Conservation (phyloP, 257 asterid species). For the Solanum corneliomulleri region DNA sequence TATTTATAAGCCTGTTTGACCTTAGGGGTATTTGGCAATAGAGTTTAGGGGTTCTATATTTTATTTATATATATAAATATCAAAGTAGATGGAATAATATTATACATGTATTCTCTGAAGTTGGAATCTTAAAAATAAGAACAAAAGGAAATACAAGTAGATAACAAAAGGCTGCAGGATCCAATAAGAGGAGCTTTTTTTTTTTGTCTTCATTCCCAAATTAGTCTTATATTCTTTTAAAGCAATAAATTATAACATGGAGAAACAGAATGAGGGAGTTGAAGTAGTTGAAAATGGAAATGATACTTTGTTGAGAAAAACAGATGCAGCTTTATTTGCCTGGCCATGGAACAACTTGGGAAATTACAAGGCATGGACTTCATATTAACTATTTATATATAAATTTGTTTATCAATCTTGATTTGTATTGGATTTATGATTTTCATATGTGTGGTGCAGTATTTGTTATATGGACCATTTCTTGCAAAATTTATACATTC, state of each 20-base stretch:
- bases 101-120: neutral
- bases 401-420: neutral
- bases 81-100: neutral
- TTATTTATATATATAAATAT: neutral
- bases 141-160: neutral
- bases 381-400: neutral
- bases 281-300: slow-evolving; percentile 6
- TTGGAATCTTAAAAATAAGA: neutral
- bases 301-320: slow-evolving; percentile 7
- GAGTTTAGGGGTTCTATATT: neutral
- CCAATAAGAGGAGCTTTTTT: neutral
- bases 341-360: slow-evolving; percentile 88
- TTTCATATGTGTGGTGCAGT: slow-evolving; percentile 18
- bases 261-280: slow-evolving; percentile 4
- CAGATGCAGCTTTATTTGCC: slow-evolving; percentile 48
- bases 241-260: slow-evolving; percentile 2
- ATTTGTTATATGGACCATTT: slow-evolving; percentile 57
- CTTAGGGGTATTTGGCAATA: neutral
- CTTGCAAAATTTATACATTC: slow-evolving; percentile 47
- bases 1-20: neutral
- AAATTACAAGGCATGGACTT: slow-evolving; percentile 47
- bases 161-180: neutral
- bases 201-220: neutral
- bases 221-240: neutral
- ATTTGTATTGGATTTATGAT: neutral